phyloP scores from a whole-genome alignment of 2,329 filamentous ascomycete genomes.

The Arthrobotrys sphaeroides region DNA sequence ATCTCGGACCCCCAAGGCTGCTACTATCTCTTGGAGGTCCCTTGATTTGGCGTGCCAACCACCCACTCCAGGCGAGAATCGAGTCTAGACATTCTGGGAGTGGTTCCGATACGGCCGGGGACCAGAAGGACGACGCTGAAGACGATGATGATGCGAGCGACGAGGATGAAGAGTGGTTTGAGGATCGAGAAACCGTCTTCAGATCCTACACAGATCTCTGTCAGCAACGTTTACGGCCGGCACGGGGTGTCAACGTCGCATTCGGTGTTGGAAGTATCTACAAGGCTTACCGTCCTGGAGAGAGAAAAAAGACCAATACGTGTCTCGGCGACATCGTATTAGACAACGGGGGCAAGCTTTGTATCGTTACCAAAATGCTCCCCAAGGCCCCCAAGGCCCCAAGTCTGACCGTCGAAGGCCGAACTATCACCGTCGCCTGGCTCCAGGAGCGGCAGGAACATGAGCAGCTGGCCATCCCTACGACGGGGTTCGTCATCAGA shows the following conservation, averaged over 20 bases:
- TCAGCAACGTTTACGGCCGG: neutral
- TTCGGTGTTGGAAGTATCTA: neutral
- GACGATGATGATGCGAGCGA: neutral
- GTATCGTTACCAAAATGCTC: neutral
- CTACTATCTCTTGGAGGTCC: neutral
- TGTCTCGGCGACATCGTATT: neutral
- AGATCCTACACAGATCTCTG: neutral
- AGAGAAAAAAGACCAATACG: neutral
- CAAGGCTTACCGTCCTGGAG: neutral
- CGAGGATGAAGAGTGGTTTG: neutral
- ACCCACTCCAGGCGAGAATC: neutral
- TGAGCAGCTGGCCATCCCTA: neutral
- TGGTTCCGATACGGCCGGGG: neutral
- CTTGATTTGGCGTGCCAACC: neutral
- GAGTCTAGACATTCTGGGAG: neutral
- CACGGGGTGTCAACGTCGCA: neutral
- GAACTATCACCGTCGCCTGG: neutral
- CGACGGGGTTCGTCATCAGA: neutral
- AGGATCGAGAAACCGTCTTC: neutral
- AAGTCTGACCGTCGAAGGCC: neutral
- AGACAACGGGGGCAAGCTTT: neutral
- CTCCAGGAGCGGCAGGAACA: neutral
- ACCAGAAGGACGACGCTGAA: neutral
- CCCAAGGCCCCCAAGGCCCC: neutral
- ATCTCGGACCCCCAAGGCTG: neutral